phyloP scores from a whole-genome alignment of 2,329 filamentous ascomycete genomes.

The Colletotrichum ledebouriae region DNA sequence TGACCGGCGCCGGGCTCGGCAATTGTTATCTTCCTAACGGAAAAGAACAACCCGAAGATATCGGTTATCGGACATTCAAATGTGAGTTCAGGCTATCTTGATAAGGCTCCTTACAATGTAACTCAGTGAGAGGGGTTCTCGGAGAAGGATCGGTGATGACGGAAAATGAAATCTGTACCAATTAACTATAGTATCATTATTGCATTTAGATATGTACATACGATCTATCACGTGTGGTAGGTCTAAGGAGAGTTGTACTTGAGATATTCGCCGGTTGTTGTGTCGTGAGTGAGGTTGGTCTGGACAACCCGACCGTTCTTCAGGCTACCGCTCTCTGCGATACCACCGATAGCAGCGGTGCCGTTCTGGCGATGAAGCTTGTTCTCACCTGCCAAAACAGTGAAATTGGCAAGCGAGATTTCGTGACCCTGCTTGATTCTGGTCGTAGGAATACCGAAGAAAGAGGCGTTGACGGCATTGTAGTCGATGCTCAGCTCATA shows the following conservation, averaged over 20 bases:
- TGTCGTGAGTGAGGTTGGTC: constrained; percentile 65
- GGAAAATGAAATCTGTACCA: background rate
- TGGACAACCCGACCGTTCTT: constrained; percentile 59
- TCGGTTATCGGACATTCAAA: background rate
- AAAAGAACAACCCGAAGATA: constrained; percentile 30
- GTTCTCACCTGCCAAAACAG: constrained; percentile 73
- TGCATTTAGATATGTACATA: background rate
- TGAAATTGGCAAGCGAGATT: constrained; percentile 78
- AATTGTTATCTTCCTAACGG: constrained; percentile 34
- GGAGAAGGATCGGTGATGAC: background rate
- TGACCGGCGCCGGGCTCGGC: constrained; percentile 21
- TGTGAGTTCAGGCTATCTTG: background rate
- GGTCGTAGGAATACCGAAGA: constrained; percentile 69
- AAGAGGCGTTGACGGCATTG: constrained; percentile 71
- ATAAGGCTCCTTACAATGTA: too few species aligned
- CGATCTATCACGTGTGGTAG: background rate
- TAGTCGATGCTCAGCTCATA: constrained; percentile 73
- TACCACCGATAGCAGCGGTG: constrained; percentile 53
- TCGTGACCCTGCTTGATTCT: constrained; percentile 72
- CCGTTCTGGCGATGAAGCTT: constrained; percentile 58
- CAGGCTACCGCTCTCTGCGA: constrained; percentile 67
- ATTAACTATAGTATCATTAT: background rate
- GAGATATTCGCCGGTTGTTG: constrained; percentile 27
- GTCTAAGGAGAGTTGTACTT: constrained; percentile 17
- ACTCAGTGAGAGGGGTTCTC: too few species aligned